phyloP scores from a whole-genome alignment of 1,284 basidiomycete species.

The Ganoderma meredithae region DNA sequence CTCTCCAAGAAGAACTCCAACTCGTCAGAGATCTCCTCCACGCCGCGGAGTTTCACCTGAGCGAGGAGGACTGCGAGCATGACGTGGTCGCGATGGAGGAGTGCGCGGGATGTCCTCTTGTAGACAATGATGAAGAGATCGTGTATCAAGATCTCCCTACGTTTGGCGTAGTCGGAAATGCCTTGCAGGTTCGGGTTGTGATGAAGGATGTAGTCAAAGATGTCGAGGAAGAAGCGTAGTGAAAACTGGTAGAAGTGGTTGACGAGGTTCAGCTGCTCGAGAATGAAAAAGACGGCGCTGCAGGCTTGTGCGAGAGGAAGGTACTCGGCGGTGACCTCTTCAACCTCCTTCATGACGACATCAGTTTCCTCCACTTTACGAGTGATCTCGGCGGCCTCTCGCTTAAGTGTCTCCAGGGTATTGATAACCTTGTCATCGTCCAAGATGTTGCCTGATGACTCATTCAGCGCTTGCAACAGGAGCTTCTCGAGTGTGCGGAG shows the following conservation, averaged over 20 bases:
- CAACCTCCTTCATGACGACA: conserved; percentile 94
- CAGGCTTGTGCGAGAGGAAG: conserved; percentile 95
- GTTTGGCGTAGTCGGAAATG: conserved; percentile 76
- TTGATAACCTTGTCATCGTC: conserved; percentile 99
- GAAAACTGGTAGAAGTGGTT: conserved; percentile 99
- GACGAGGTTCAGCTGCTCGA: conserved; percentile 93
- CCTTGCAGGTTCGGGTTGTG: conserved; percentile 90
- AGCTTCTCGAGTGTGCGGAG: conserved; percentile 94
- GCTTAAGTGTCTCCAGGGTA: conserved; percentile 96
- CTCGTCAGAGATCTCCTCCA: conserved; percentile 85
- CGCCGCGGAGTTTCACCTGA: conserved; percentile 86
- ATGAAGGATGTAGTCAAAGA: conserved; percentile 94
- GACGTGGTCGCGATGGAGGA: conserved; percentile 92
- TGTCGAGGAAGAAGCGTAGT: conserved; percentile 96
- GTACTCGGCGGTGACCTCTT: conserved; percentile 95
- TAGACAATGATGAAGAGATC: conserved; percentile 94
- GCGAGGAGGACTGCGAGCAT: conserved; percentile 92
- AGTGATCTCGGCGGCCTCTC: conserved; percentile 96
- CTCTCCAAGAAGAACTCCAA: conserved; percentile 92
- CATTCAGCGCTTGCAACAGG: conserved; percentile 95
- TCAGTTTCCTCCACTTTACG: conserved; percentile 98
- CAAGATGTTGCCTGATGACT: conserved; percentile 95
- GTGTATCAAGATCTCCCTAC: conserved; percentile 86
- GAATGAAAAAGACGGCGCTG: conserved; percentile 96
- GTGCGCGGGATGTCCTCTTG: conserved; percentile 88